These are phyloP conservation scores for Pseudocercospora crystallina DNA, from an alignment of 2,329 filamentous ascomycete species.

Conservation along the genomic window DNA sequence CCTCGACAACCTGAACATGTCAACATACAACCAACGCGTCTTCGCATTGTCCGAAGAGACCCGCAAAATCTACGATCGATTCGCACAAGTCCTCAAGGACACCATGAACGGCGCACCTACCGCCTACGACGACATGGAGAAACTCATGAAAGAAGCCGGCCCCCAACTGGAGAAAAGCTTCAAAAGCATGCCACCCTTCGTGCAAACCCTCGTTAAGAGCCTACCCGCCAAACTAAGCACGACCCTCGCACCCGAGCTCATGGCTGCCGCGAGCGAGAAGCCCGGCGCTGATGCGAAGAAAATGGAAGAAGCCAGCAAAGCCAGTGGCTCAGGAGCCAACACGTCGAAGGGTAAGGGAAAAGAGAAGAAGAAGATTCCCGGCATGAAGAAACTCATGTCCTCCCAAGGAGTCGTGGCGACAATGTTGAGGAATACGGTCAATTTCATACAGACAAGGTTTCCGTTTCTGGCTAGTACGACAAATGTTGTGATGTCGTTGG, in stretches of 20 bases:
- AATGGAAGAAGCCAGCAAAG: slow-evolving; percentile 16
- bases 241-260: slow-evolving; percentile 73
- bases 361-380: slow-evolving; percentile 63
- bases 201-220: slow-evolving; percentile 83
- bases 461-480: slow-evolving; percentile 82
- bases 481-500: slow-evolving; percentile 86
- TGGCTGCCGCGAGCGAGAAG: slow-evolving; percentile 78
- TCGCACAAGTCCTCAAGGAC: slow-evolving; percentile 89
- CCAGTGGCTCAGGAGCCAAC: slow-evolving; percentile 49
- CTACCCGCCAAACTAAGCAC: slow-evolving; percentile 79
- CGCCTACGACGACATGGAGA: slow-evolving; percentile 85
- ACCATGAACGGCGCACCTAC: slow-evolving; percentile 89
- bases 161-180: slow-evolving; percentile 64
- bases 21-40: slow-evolving; percentile 79
- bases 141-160: slow-evolving; percentile 63
- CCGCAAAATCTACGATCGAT: slow-evolving; percentile 75
- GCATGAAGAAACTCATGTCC: slow-evolving; percentile 74
- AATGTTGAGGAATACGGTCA: slow-evolving; percentile 86
- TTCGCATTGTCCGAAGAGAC: slow-evolving; percentile 84
- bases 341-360: slow-evolving; percentile 26
- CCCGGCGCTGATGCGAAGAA: slow-evolving; percentile 44
- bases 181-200: slow-evolving; percentile 67
- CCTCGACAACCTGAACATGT: slow-evolving; percentile 80
- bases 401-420: slow-evolving; percentile 84
- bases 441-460: slow-evolving; percentile 81